Percentiles rank a stretch among this genome's conserved stretches.
phyloP scores from a whole-genome alignment of 441 rosid genomes.

The Hura crepitans region DNA sequence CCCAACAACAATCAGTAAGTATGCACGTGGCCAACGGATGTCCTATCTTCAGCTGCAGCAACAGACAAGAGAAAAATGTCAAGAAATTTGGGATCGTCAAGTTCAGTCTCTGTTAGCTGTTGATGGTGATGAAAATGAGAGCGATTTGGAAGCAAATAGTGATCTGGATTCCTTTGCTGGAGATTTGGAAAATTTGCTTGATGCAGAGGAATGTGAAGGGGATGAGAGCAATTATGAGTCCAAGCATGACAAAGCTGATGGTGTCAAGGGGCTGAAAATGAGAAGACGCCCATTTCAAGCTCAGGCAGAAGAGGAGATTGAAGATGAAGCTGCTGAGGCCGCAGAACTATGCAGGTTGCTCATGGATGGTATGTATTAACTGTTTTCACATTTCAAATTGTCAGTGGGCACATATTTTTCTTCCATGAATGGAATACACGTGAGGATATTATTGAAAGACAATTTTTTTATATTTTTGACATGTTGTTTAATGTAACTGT shows the following conservation, averaged over 20 bases:
- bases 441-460: background rate
- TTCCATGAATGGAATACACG: background rate
- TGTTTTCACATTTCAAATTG: constrained; percentile 11
- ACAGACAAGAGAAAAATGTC: constrained; percentile 98
- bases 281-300: constrained; percentile 73
- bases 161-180: constrained; percentile 99
- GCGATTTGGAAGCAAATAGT: constrained; percentile 94
- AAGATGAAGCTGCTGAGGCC: constrained; percentile 97
- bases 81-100: constrained; percentile 98
- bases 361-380: constrained; percentile 73
- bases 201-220: constrained; percentile 92
- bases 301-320: constrained; percentile 88
- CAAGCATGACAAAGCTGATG: constrained; percentile 72
- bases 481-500: constrained; percentile 15
- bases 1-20: constrained; percentile 87
- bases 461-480: constrained; percentile 8
- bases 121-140: constrained; percentile 83
- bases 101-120: constrained; percentile 75
- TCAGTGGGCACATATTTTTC: constrained; percentile 8
- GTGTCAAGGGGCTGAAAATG: constrained; percentile 92
- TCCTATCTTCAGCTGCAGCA: constrained; percentile 98
- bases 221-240: constrained; percentile 58
- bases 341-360: constrained; percentile 91
- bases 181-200: constrained; percentile 94
- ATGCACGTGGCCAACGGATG: constrained; percentile 99